These are phyloP conservation scores for Sclerotinia glacialis DNA, from an alignment of 2,329 filamentous ascomycete species.

Conservation along the genomic window DNA sequence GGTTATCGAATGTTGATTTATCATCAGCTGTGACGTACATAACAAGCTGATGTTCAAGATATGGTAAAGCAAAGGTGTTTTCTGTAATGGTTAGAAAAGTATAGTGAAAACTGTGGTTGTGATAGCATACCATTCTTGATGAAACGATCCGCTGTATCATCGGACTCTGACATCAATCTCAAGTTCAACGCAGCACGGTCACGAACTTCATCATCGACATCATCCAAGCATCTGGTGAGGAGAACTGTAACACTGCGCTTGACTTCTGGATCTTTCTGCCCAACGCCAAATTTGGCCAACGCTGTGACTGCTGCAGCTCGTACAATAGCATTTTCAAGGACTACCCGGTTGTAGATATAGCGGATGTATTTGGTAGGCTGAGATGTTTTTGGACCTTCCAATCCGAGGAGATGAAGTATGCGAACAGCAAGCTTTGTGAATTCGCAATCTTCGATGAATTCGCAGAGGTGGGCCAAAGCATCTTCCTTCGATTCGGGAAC, in stretches of 20 bases:
- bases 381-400: slow-evolving; percentile 91
- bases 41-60: slow-evolving; percentile 94
- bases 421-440: slow-evolving; percentile 97
- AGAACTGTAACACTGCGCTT: slow-evolving; percentile 94
- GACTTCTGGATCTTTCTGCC: slow-evolving; percentile 92
- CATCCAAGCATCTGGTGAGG: slow-evolving; percentile 88
- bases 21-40: slow-evolving; percentile 95
- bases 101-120: slow-evolving; percentile 21
- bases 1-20: slow-evolving; percentile 75
- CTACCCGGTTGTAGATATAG: slow-evolving; percentile 98
- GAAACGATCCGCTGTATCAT: slow-evolving; percentile 80
- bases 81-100: slow-evolving; percentile 50
- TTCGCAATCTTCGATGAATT: slow-evolving; percentile 99
- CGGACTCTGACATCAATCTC: slow-evolving; percentile 78
- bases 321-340: slow-evolving; percentile 94
- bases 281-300: slow-evolving; percentile 93
- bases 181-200: slow-evolving; percentile 93
- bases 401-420: slow-evolving; percentile 87
- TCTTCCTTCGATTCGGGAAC: slow-evolving; percentile 82
- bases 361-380: slow-evolving; percentile 98
- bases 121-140: slow-evolving; percentile 77
- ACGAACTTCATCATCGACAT: slow-evolving; percentile 95
- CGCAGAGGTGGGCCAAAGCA: slow-evolving; percentile 90
- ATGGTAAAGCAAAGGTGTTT: slow-evolving; percentile 90
- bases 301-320: slow-evolving; percentile 93